A percentile compares a stretch with the other conserved stretches of the same genome.
Evolutionary conservation across 1,139 yeast genomes (phyloP).

Genomic region (Kluyveromyces marxianus): DNA sequence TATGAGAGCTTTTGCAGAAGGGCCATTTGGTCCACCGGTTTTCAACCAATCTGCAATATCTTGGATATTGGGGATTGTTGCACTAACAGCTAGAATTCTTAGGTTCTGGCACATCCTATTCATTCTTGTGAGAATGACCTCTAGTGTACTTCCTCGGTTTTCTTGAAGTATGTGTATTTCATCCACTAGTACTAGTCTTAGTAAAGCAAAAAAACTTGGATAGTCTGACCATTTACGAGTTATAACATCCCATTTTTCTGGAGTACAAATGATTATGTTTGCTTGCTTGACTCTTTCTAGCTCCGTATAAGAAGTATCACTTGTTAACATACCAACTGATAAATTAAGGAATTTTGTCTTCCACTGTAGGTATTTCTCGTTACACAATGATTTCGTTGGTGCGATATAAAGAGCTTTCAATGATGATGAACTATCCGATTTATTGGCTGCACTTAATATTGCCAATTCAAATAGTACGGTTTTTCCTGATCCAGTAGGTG

Average conservation of each 20-base stretch:
- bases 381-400: slow-evolving; percentile 48
- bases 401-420: slow-evolving; percentile 43
- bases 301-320: slow-evolving; percentile 40
- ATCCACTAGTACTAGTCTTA: slow-evolving; percentile 41
- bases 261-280: slow-evolving; percentile 45
- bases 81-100: slow-evolving; percentile 47
- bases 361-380: slow-evolving; percentile 42
- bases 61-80: slow-evolving; percentile 45
- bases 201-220: slow-evolving; percentile 33
- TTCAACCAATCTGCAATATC: slow-evolving; percentile 45
- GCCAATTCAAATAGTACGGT: slow-evolving; percentile 49
- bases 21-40: slow-evolving; percentile 13
- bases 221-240: slow-evolving; percentile 45
- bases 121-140: slow-evolving; percentile 48
- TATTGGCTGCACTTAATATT: slow-evolving; percentile 34
- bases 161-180: slow-evolving; percentile 46
- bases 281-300: slow-evolving; percentile 37
- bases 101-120: slow-evolving; percentile 34
- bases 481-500: slow-evolving; percentile 56
- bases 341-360: slow-evolving; percentile 33
- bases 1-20: slow-evolving; percentile 31
- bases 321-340: slow-evolving; percentile 41
- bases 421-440: slow-evolving; percentile 14
- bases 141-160: slow-evolving; percentile 44
- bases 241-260: slow-evolving; percentile 51